Evolutionary conservation across 495 filamentous ascomycete genomes (phyloP).

Genomic region (Choiromyces venosus): DNA sequence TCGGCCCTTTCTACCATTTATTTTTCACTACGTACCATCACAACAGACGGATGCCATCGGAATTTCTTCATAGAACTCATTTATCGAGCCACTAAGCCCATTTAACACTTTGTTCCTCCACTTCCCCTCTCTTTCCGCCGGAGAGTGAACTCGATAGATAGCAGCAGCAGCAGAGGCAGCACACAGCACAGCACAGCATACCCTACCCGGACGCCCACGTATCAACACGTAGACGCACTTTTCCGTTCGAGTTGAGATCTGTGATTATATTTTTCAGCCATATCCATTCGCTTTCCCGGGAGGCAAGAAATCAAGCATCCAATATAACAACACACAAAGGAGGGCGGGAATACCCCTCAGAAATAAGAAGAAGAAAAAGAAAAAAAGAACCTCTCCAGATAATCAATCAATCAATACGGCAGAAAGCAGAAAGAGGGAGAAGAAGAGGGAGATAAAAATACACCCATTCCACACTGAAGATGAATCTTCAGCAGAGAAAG

Average conservation of each 20-base stretch:
- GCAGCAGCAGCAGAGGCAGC: neutral
- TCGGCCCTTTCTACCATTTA: neutral
- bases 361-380: conserved; percentile 1
- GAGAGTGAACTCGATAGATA: neutral
- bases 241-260: neutral
- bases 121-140: neutral
- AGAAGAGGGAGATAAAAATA: neutral
- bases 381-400: too few species aligned
- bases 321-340: neutral
- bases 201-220: neutral
- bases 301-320: neutral
- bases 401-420: neutral
- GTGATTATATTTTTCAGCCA: neutral
- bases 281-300: neutral
- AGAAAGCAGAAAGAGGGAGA: neutral
- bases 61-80: neutral
- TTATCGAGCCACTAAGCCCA: neutral
- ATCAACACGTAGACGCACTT: conserved; percentile 1
- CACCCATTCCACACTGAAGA: neutral
- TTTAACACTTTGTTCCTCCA: neutral
- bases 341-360: neutral
- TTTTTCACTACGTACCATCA: neutral
- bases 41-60: neutral
- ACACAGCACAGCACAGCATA: neutral
- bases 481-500: neutral